Evolutionary conservation across 306 rosid species (phyloP).

Genomic region (Ormosia emarginata): DNA sequence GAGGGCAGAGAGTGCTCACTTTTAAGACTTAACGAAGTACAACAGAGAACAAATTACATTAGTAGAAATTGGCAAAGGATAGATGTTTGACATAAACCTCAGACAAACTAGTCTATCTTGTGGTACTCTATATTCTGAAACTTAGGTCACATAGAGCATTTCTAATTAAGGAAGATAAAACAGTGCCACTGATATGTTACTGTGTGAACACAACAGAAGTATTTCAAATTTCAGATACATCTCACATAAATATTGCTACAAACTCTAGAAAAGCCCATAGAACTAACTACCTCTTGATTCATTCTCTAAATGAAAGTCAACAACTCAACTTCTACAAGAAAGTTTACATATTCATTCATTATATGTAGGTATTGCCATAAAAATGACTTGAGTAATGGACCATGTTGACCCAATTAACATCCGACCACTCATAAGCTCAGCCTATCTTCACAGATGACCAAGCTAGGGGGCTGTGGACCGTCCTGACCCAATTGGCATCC

Average conservation of each 20-base stretch:
- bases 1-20: not conserved
- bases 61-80: not conserved
- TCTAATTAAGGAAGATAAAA: not conserved
- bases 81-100: not conserved
- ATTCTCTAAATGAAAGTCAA: not conserved
- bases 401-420: too few species aligned
- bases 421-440: too few species aligned
- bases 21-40: not conserved
- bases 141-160: not conserved
- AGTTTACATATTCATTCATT: not conserved
- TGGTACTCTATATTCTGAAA: not conserved
- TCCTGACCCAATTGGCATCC: too few species aligned
- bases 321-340: not conserved
- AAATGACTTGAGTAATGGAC: not conserved
- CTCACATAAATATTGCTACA: not conserved
- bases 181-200: not conserved
- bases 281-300: not conserved
- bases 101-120: not conserved
- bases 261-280: not conserved
- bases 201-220: not conserved
- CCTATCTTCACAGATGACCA: too few species aligned
- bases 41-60: not conserved
- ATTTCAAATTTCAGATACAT: not conserved
- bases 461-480: too few species aligned
- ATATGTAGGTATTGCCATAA: not conserved